Evolutionary conservation across 2,329 filamentous ascomycete genomes (phyloP), one percentile per base, ranked within the genome.

Genomic region (Cladosporium sp.): DNA sequence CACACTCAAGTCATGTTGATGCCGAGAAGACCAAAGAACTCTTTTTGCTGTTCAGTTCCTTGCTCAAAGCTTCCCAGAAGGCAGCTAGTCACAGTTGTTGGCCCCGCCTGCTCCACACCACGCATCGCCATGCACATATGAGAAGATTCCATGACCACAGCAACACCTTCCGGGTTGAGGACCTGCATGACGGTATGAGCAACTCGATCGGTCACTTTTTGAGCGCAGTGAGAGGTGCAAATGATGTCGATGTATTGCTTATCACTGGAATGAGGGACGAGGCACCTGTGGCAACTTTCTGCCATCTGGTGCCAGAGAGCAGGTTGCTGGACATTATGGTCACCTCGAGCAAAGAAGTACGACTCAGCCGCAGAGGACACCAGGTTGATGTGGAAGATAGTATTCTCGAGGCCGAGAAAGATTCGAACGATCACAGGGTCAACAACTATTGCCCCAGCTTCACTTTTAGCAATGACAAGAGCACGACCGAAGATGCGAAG

Each of bases 101-200:
- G 83, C 36, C 77, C 80, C 0, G 88, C 89, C 76, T 96, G 95
- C 67, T 95, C 79, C 5, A 96, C 90, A 13, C 92, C 92, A 41
- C 91, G 81, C 90, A 95, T 96, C 12, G 93, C 88, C 90, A 95
- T 96, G 75, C 92, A 96, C 27, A 95, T 74, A 72, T 96, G 91
- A 63, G 82, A 88, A 9, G 88, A 91, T 65, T 96, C 92, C 84
- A 96, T 93, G 53, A 96, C 89, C 2, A 96, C 91, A 18, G 87
- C 90, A 3, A 96, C 91, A 35, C 92, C 92, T 64, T 91, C 87
- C 3, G 91, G 91, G 66, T 92, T 85, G 38, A 96, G 77, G 18
- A 95, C 82, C 63, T 95, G 88, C 68, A 89, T 88, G 58, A 96
- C 84, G 16, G 90, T 89, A 55, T 93, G 81, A 22, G 91, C 91